Base-by-base conservation (phyloP, 495 filamentous ascomycete genomes). In the Penicillium salamii region DNA sequence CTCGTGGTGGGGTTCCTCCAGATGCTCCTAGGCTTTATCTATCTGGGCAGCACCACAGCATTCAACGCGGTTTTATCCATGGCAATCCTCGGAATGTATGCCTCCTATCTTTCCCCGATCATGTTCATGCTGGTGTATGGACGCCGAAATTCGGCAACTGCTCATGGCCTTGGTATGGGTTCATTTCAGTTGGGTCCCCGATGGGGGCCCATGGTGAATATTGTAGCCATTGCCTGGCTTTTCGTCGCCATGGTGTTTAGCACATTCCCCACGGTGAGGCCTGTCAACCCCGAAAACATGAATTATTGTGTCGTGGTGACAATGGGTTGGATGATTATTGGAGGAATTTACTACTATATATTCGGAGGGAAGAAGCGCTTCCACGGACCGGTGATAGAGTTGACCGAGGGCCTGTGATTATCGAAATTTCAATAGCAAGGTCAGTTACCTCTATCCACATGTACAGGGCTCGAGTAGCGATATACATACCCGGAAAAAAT, bases 41-140 rank as follows among this genome's bases (percentile, higher is more conserved):
- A 72, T 42, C 49, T 76, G 23, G 70, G 70, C 9, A 74, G 71
- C 17, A 47, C 69, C 0, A 64, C 68, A 18, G 72, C 70, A 7
- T 73, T 76, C 45, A 76, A 76, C 44, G 66, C 61, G 12, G 59
- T 75, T 3, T 54, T 71, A 6, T 72, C 72, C 12, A 63, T 72
- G 37, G 59, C 64, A 18, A 68, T 76, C 29, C 42, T 67, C 26
- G 59, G 59, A 28, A 61, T 76, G 45, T 70, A 71, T 45, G 57
- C 62, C 6, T 71, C 72, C 0, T 76, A 72, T 42, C 51, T 71
- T 43, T 53, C 58, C 6, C 54, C 58, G 3, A 61, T 61, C 13
- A 3, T 58, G 2, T 58, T 61, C 23, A 61, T 61, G 58, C 37
- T 61, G 1, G 6, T 58, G 7, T 58, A 61, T 41, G 54, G 58